These are phyloP conservation scores for Penicillium cinerascens DNA, from an alignment of 495 filamentous ascomycete genomes.

Conservation along the genomic window DNA sequence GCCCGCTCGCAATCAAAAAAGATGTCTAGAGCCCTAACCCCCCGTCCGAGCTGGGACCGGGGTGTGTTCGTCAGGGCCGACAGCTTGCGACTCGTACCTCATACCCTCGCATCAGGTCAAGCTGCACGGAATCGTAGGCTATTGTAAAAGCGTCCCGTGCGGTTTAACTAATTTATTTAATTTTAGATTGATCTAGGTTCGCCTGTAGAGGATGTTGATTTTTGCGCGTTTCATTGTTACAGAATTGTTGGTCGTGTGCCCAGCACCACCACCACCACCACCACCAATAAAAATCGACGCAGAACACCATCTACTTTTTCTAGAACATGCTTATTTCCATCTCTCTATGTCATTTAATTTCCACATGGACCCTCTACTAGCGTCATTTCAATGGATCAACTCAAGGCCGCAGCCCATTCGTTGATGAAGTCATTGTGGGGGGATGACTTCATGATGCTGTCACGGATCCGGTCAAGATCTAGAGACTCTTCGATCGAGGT, in stretches of 20 bases:
- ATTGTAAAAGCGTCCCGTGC: too few species aligned
- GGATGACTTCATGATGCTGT: constrained; percentile 42
- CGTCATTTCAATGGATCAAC: neutral
- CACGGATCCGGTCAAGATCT: constrained; percentile 9
- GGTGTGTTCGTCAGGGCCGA: too few species aligned
- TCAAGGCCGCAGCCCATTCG: constrained; percentile 6
- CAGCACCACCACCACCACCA: too few species aligned
- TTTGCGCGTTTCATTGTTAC: too few species aligned
- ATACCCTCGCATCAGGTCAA: neutral
- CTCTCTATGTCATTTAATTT: neutral
- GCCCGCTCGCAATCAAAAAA: neutral
- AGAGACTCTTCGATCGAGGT: neutral
- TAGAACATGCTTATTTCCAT: neutral
- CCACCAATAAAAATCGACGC: neutral
- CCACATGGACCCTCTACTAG: neutral
- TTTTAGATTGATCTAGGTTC: neutral
- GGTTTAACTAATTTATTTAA: too few species aligned
- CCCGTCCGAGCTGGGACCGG: neutral
- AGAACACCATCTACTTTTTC: neutral
- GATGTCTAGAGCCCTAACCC: neutral
- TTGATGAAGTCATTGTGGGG: constrained; percentile 34
- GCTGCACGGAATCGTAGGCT: neutral
- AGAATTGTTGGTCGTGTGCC: neutral
- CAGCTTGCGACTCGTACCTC: neutral
- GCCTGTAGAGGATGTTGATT: neutral